A percentile compares a stretch with the other conserved stretches of the same genome.
These are phyloP conservation scores for Lepidium didymum DNA, from an alignment of 345 rosid species.

Conservation along the genomic window DNA sequence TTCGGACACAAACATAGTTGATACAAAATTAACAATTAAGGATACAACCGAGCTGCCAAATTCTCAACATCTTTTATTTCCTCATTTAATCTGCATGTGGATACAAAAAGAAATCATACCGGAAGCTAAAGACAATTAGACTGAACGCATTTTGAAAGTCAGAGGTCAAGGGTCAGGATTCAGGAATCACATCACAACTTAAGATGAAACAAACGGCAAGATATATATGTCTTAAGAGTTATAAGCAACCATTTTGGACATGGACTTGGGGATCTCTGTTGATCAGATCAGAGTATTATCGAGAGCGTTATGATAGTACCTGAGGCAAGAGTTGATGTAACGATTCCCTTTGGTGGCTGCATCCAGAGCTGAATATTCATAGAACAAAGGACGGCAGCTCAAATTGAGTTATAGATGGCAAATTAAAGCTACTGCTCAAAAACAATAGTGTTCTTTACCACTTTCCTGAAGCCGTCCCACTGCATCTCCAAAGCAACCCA, in stretches of 20 bases:
- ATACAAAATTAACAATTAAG: conserved; percentile 29
- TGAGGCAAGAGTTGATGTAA: conserved; percentile 86
- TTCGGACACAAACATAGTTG: not conserved
- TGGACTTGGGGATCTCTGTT: not conserved
- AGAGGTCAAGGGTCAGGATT: not conserved
- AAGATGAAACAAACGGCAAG: not conserved
- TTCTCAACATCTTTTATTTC: conserved; percentile 75
- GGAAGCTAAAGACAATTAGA: not conserved
- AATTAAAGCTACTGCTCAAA: not conserved
- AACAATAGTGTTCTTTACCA: conserved; percentile 25
- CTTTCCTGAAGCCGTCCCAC: conserved; percentile 76
- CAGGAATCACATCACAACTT: not conserved
- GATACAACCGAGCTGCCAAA: conserved; percentile 78
- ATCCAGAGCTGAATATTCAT: conserved; percentile 52
- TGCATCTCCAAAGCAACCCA: conserved; percentile 79
- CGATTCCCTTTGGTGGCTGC: conserved; percentile 89
- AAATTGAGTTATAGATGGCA: not conserved
- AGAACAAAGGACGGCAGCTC: not conserved
- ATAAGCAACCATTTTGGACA: not conserved
- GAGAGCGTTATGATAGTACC: conserved; percentile 34
- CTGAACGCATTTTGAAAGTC: not conserved
- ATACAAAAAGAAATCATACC: not conserved
- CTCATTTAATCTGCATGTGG: conserved; percentile 65
- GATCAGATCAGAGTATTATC: not conserved
- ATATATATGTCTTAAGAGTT: not conserved